phyloP scores from a whole-genome alignment of 2,329 filamentous ascomycete genomes.

The Exophiala aquamarina region DNA sequence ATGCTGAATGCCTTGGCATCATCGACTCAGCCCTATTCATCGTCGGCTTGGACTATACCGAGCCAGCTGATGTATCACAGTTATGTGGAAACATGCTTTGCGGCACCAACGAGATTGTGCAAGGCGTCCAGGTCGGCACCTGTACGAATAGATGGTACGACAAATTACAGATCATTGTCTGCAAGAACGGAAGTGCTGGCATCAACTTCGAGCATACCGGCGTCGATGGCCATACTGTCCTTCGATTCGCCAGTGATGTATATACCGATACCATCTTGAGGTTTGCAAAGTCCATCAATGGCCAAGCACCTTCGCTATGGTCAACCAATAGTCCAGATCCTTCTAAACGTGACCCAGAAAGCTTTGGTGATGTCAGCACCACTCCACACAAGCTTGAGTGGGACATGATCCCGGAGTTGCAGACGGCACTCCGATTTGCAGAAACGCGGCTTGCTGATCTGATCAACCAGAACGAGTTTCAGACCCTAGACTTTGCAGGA shows the following conservation, averaged over 20 bases:
- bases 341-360: conserved; percentile 83
- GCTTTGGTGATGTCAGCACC: conserved; percentile 89
- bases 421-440: conserved; percentile 88
- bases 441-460: conserved; percentile 92
- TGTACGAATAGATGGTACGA: conserved; percentile 99
- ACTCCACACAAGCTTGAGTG: conserved; percentile 96
- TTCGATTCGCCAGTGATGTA: conserved; percentile 92
- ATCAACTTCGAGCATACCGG: conserved; percentile 99
- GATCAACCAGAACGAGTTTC: conserved; percentile 94
- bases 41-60: conserved; percentile 88
- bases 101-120: conserved; percentile 86
- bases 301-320: conserved; percentile 88
- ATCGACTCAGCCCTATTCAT: conserved; percentile 93
- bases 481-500: conserved; percentile 80
- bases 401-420: conserved; percentile 92
- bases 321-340: conserved; percentile 87
- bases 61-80: conserved; percentile 74
- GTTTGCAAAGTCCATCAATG: conserved; percentile 93
- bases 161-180: conserved; percentile 98
- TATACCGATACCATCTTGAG: conserved; percentile 97
- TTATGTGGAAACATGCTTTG: conserved; percentile 99
- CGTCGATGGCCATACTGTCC: conserved; percentile 93
- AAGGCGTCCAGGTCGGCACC: conserved; percentile 92
- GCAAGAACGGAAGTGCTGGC: conserved; percentile 95
- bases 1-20: conserved; percentile 92